Evolutionary conservation across 306 rosid species (phyloP), one percentile per base, ranked within the genome.

Genomic region (Cercis canadensis): DNA sequence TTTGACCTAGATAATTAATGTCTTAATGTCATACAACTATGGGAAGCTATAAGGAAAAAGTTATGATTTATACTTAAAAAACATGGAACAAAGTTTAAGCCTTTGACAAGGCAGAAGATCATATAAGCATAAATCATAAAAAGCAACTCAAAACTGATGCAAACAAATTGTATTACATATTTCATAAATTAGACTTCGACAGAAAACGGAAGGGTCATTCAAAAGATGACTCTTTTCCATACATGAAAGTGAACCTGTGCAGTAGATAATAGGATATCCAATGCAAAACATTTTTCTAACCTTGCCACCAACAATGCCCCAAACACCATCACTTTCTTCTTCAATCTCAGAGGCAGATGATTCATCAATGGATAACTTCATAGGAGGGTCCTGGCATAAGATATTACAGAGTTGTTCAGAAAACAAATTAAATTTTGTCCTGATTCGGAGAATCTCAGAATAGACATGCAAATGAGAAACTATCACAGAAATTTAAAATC

Each of bases 251-350:
- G 37, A 61, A 41, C 17, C 9, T 34, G 49, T 36, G 60, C 24
- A 51, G 44, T 61, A 40, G 53, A 70, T 32, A 34, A 54, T 56
- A 77, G 14, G 75, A 63, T 61, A 68, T 55, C 62, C 3, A 52
- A 10, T 16, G 24, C 18, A 44, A 69, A 85, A 70, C 10, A 57
- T 70, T 45, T 80, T 62, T 60, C 90, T 68, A 58, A 93, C 98
- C 97, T 93, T 90, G 75, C 98, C 97, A 66, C 97, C 98, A 75
- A 94, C 90, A 71, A 94, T 86, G 78, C 90, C 81, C 97, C 98
- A 94, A 79, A 87, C 57, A 51, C 96, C 98, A 65, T 85, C 96
- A 61, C 73, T 72, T 62, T 82, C 89, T 74, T 82, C 96, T 81
- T 89, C 97, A 74, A 90, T 86, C 76, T 89, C 98, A 73, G 86